Base-by-base conservation (phyloP, 208 protist species). In the Borovskyia barvae region DNA sequence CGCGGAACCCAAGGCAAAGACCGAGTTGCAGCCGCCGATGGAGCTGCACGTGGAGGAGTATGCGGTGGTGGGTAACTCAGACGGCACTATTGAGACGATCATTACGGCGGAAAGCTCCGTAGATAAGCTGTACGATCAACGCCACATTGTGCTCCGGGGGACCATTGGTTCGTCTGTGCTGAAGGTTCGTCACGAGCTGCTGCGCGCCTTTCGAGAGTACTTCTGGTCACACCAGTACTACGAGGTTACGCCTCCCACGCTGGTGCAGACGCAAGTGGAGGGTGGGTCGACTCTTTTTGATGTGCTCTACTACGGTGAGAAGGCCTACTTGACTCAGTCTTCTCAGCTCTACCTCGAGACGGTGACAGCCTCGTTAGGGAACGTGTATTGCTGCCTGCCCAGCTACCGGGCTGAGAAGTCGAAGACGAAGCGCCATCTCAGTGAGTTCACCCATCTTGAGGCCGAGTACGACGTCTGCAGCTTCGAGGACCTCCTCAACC, bases 321-420 rank as follows among this genome's bases (percentile, higher is more conserved):
- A 82, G 40, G 98, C 98, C 3, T 99, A 98, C 70, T 75, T 99
- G 14, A 99, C 98, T 26, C 98, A 99, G 79, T 99, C 97, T 3
- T 98, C 94, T 20, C 98, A 99, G 87, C 90, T 99, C 2, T 99
- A 99, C 75, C 80, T 99, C 11, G 98, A 99, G 73, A 98, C 98
- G 6, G 79, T 84, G 45, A 91, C 97, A 28, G 77, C 97, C 41
- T 85, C 97, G 5, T 12, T 99, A 17, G 98, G 97, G 52, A 93
- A 99, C 67, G 89, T 96, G 17, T 99, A 97, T 76, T 99, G 97
- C 69, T 87, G 97, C 65, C 20, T 91, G 48, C 91, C 97, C 19
- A 98, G 95, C 32, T 99, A 98, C 82, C 86, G 98, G 54, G 98
- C 98, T n/a, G 98, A 99, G 63, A 97, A 98, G 70, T 97, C 93